Evolutionary conservation across 2,329 filamentous ascomycete genomes (phyloP), one percentile per base, ranked within the genome.

Genomic region (Escovopsis weberi): DNA sequence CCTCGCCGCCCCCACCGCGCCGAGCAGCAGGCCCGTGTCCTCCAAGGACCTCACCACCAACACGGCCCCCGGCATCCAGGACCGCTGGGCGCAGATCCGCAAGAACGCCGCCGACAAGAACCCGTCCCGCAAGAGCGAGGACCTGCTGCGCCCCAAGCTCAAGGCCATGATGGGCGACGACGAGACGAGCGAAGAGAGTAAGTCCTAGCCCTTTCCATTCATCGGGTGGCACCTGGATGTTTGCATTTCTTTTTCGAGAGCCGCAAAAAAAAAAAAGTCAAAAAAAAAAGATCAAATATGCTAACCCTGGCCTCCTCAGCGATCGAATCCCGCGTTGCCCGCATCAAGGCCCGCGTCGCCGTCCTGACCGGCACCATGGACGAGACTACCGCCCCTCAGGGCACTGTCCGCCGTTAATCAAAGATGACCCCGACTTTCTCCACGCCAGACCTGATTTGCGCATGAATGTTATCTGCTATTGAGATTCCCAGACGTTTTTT

Each of bases 281-380:
- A 26, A 7, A 9, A n/a, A 12, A 6, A 15, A 6, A 15, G 32
- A 30, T 19, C 5, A 9, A 28, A 28, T 6, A 28, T 28, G 26
- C 26, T 39, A 28, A 58, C 61, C 38, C 62, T 47, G 2, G 40
- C 37, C 36, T 11, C 23, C 42, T n/a, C 51, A 93, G 86, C 88
- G 33, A 96, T 96, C 55, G 91, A 98, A 63, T 88, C 87, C 39
- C 85, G 91, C 51, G 91, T 96, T 46, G 91, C 91, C 39, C 84
- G 91, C 49, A 98, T 98, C 73, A 96, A 95, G 67, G 91, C 91
- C 46, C 82, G 91, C 48, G 91, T 98, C 45, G 91, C 91, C 41
- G 87, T 95, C 61, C 66, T 98, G 53, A 98, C 91, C 2, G 82
- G 82, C 53, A 85, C 84, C 61, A 85, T 85, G 74, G 83, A 89